phyloP scores from a whole-genome alignment of 2,329 filamentous ascomycete genomes.

The Colletotrichum tropicale region DNA sequence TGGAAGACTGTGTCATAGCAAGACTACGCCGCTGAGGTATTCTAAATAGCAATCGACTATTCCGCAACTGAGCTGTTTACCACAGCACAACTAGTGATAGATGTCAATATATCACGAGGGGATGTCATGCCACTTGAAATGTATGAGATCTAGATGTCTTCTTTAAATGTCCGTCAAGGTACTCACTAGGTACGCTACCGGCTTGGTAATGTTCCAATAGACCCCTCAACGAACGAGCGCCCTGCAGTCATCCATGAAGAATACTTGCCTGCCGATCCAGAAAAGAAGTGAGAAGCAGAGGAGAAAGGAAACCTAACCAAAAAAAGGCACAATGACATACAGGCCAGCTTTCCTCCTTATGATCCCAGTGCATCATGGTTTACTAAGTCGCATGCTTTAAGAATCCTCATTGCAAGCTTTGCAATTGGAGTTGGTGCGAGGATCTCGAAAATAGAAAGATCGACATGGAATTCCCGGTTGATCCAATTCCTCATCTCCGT shows the following conservation, averaged over 20 bases:
- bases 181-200: no score
- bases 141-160: no score
- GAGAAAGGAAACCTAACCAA: no score
- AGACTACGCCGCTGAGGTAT: not conserved
- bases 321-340: not conserved
- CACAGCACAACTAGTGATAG: no score
- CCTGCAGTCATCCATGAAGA: no score
- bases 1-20: not conserved
- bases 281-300: no score
- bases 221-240: no score
- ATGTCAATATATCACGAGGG: no score
- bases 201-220: no score
- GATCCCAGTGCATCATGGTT: not conserved
- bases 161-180: no score
- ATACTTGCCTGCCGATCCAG: no score
- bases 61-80: not conserved
- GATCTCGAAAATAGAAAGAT: slow-evolving; percentile 27
- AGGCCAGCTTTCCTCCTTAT: not conserved
- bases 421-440: not conserved
- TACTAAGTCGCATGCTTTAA: not conserved
- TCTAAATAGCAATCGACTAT: not conserved
- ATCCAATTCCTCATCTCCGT: slow-evolving; percentile 28
- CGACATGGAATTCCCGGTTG: slow-evolving; percentile 22
- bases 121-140: no score
- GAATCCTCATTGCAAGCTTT: not conserved